Evolutionary conservation across 2,329 filamentous ascomycete species (phyloP).

Genomic region (Camillea tinctor): DNA sequence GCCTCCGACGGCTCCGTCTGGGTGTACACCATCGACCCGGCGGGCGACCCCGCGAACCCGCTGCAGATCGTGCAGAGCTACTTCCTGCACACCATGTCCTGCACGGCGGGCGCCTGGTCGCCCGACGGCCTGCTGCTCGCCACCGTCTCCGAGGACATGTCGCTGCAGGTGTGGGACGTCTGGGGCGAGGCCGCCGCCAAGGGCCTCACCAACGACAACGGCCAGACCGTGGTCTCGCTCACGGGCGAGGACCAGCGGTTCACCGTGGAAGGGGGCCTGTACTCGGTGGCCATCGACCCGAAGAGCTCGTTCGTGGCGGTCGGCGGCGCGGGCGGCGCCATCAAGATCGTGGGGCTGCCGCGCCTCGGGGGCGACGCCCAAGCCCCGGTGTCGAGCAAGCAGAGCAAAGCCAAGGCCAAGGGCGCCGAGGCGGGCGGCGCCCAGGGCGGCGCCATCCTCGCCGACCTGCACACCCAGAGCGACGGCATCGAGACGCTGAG

Average conservation of each 20-base stretch:
- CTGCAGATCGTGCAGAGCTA: constrained; percentile 87
- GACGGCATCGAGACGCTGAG: constrained; percentile 75
- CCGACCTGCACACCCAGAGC: constrained; percentile 75
- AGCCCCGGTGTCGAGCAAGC: constrained; percentile 22
- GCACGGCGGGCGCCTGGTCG: constrained; percentile 89
- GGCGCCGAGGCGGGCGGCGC: constrained; percentile 40
- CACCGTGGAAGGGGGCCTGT: constrained; percentile 85
- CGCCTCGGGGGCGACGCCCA: constrained; percentile 44
- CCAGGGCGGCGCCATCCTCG: constrained; percentile 65
- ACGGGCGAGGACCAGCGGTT: constrained; percentile 86
- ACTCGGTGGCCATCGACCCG: constrained; percentile 81
- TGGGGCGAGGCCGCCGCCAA: constrained; percentile 72
- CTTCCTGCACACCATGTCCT: constrained; percentile 83
- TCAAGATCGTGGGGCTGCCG: constrained; percentile 83
- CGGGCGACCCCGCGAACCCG: constrained; percentile 52
- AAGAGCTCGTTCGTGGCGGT: constrained; percentile 77
- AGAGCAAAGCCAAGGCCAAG: constrained; percentile 37
- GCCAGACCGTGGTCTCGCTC: constrained; percentile 69
- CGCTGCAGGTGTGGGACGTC: constrained; percentile 89
- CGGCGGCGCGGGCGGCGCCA: constrained; percentile 82
- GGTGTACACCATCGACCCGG: constrained; percentile 82
- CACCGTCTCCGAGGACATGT: constrained; percentile 85
- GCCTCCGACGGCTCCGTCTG: constrained; percentile 90
- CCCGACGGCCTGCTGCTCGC: constrained; percentile 82
- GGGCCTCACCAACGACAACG: constrained; percentile 50